A percentile compares a stretch with the other conserved stretches of the same genome.
Evolutionary conservation across 331 rosid species (phyloP).

Genomic region (Pyracantha coccinea): DNA sequence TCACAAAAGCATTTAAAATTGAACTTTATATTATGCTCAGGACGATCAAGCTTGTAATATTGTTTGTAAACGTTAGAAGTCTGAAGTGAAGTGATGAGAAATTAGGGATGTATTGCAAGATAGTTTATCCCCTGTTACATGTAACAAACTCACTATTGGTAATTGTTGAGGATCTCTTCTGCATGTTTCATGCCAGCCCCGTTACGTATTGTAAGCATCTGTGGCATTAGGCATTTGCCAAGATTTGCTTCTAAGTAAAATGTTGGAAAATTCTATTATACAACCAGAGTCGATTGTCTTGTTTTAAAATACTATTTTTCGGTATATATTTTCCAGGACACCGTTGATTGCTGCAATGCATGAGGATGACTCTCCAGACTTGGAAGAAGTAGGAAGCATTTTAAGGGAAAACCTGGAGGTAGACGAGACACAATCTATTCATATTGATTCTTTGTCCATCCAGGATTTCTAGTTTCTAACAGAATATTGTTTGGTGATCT

Average conservation of each 20-base stretch:
- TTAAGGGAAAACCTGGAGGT: conserved; percentile 57
- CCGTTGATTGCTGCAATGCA: conserved; percentile 72
- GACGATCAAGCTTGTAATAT: no score
- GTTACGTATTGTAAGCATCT: no score
- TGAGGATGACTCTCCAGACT: conserved; percentile 60
- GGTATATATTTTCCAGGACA: conserved; percentile 36
- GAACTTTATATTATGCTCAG: background rate
- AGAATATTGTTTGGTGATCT: background rate
- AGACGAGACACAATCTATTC: background rate
- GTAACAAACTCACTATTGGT: background rate
- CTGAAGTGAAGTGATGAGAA: background rate
- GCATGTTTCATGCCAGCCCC: no score
- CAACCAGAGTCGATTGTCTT: no score
- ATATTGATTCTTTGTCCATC: background rate
- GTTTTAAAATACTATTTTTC: background rate
- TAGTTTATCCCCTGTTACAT: background rate
- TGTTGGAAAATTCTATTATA: no score
- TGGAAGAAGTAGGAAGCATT: conserved; percentile 52
- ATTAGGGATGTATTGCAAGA: background rate
- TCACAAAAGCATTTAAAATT: background rate
- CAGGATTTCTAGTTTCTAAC: background rate
- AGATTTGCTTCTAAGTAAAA: no score
- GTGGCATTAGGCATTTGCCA: no score
- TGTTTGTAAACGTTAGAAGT: no score
- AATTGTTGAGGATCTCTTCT: background rate